A percentile compares a stretch with the other conserved stretches of the same genome.
phyloP scores from a whole-genome alignment of 2,329 filamentous ascomycete species.

The Penicillium psychrosexuale region DNA sequence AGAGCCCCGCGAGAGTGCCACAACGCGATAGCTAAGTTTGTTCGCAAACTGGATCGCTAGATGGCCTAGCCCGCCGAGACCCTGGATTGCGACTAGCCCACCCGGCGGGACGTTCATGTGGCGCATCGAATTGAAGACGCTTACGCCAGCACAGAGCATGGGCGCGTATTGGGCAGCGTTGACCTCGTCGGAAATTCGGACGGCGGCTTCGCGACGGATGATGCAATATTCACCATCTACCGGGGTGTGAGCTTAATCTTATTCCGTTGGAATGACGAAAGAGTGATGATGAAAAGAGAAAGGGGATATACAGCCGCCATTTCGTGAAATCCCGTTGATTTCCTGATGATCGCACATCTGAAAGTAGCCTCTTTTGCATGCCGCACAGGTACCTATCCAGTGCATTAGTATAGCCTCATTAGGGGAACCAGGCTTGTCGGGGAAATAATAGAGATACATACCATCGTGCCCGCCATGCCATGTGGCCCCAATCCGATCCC shows the following conservation, averaged over 20 bases:
- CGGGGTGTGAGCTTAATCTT: too few species aligned
- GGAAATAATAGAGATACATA: neutral
- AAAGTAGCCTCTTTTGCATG: neutral
- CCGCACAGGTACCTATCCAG: neutral
- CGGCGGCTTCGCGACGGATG: constrained; percentile 39
- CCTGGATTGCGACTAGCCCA: constrained; percentile 51
- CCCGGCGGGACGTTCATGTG: constrained; percentile 48
- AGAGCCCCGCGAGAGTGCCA: neutral
- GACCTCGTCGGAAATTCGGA: constrained; percentile 49
- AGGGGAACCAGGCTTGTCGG: too few species aligned
- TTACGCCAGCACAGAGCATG: constrained; percentile 52
- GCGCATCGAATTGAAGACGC: constrained; percentile 50
- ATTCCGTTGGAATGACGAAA: neutral
- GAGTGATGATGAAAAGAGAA: neutral
- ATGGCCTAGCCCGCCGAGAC: constrained; percentile 54
- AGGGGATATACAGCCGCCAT: neutral
- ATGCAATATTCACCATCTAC: constrained; percentile 39
- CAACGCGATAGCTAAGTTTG: constrained; percentile 53
- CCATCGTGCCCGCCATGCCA: neutral
- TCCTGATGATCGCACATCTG: neutral
- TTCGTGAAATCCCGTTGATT: neutral
- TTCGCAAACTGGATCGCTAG: constrained; percentile 53
- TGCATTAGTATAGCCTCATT: neutral
- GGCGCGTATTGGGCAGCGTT: constrained; percentile 47
- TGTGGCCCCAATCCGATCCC: neutral